Evolutionary conservation across 2,329 filamentous ascomycete genomes (phyloP), one percentile per base, ranked within the genome.

Genomic region (Nemania sp.): DNA sequence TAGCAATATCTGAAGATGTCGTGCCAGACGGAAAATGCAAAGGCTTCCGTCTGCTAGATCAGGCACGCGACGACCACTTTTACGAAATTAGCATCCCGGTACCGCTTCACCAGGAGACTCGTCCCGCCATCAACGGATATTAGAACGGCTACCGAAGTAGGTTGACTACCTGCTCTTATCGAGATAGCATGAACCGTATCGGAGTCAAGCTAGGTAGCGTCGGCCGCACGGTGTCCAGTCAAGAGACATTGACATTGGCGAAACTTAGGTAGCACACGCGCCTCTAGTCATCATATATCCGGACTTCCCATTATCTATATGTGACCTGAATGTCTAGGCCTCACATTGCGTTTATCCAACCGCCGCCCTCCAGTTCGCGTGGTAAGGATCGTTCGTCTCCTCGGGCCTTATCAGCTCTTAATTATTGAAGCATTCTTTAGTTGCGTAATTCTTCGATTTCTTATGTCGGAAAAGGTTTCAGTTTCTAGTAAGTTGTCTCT

Each of bases 61-160:
- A 46, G 24, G 44, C 26, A 37, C 31, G 45, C 11, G 28, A n/a
- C 12, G 54, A 36, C 34, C 40, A n/a, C 37, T 36, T 41, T 33
- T 22, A 19, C 40, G 41, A 24, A 31, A 49, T n/a, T n/a, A 26
- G 28, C 33, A 36, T 28, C 23, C 39, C 23, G 28, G 30, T 54
- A 36, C 45, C 23, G 20, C 8, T 24, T 26, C n/a, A n/a, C n/a
- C n/a, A 42, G n/a, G 49, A 28, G 23, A 53, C 19, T 36, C 20
- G n/a, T 34, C 12, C 31, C 28, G 49, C 37, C 43, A 26, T 24
- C 34, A 3, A 31, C 8, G 11, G 23, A 46, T 34, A 19, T 20
- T 12, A 37, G 36, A 37, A 20, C 2, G 46, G 41, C 36, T 28
- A 23, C 24, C 12, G 20, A 45, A 50, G 54, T 57, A 57, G 54